Conservation (phyloP, 73 alveolate species). For the Blepharisma japonicum region DNA sequence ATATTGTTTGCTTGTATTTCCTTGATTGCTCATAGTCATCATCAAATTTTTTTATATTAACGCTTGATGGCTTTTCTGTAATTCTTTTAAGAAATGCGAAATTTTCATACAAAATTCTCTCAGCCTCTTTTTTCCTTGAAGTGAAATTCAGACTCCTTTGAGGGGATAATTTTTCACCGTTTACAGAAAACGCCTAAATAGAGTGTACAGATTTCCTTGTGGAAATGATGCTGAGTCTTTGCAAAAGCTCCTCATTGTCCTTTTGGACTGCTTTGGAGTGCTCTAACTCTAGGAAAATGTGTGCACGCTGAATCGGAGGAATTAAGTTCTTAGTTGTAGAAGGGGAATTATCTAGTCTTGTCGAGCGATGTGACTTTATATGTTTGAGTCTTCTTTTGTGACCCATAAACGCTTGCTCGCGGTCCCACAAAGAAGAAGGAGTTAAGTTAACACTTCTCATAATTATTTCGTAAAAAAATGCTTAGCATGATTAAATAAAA, state of each 20-base stretch:
- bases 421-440: not conserved
- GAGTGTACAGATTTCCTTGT: not conserved
- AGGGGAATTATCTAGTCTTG: not conserved
- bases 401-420: not conserved
- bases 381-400: not conserved
- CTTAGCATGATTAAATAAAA: no score
- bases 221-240: not conserved
- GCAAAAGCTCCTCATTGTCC: not conserved
- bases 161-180: not conserved
- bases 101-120: slow-evolving; percentile 3
- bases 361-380: not conserved
- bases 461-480: no score
- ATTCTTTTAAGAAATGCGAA: not conserved
- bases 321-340: not conserved
- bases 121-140: slow-evolving; percentile 23
- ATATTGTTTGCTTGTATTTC: slow-evolving; percentile 1
- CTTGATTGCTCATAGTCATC: not conserved
- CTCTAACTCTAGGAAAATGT: not conserved
- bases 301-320: not conserved
- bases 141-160: not conserved
- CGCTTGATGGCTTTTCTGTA: not conserved
- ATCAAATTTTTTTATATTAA: not conserved
- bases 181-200: not conserved
- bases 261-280: not conserved
- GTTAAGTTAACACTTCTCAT: no score